Base-by-base conservation (phyloP, 2,329 filamentous ascomycete genomes). In the Microsporum ferrugineum region DNA sequence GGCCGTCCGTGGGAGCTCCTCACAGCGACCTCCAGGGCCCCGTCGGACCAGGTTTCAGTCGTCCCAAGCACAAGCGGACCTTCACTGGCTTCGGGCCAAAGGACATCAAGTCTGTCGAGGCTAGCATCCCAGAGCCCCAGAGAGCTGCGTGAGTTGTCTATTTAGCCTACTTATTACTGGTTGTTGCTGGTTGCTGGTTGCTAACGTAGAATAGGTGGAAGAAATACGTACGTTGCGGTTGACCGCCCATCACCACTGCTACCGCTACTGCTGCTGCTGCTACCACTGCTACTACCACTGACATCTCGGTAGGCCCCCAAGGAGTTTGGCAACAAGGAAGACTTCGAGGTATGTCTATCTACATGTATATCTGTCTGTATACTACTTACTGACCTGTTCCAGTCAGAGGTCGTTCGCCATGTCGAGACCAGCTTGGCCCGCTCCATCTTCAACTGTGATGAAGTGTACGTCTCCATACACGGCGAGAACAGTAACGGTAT, bases 401-500 rank as follows among this genome's bases (percentile, higher is more conserved):
- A 94, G 79, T 84, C 79, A 72, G 91, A 96, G 71, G 82, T 95
- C 61, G 90, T 99, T 65, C 87, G 87, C 66, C 94, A 99, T 79
- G 89, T 99, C 70, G 94, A 99, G 77, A 97, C 94, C 2, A 96
- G 91, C 2, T 82, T 99, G 64, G 94, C 94, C 64, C 89, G 94
- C 63, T 96, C 91, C 71, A 84, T 99, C 74, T 97, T 92, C 83
- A 99, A 99, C 77, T 99, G 94, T 77, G 91, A 99, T 79, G 94
- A 99, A 77, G 75, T 80, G 75, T 82, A 69, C 65, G 78, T 34
- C 43, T 27, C 2, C 43, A 23, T 49, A 5, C 10, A 23, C 17
- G 5, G 5, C 41, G 41, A 10, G 47, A 33, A 14, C 12, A n/a
- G 33, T 31, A 10, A 8, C 7, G 49, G n/a, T 29, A 2, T n/a